A percentile compares a stretch with the other conserved stretches of the same genome.
These are phyloP conservation scores for Oehlia diaphana DNA, from an alignment of 192 early-diverging fungal genomes.

Conservation along the genomic window DNA sequence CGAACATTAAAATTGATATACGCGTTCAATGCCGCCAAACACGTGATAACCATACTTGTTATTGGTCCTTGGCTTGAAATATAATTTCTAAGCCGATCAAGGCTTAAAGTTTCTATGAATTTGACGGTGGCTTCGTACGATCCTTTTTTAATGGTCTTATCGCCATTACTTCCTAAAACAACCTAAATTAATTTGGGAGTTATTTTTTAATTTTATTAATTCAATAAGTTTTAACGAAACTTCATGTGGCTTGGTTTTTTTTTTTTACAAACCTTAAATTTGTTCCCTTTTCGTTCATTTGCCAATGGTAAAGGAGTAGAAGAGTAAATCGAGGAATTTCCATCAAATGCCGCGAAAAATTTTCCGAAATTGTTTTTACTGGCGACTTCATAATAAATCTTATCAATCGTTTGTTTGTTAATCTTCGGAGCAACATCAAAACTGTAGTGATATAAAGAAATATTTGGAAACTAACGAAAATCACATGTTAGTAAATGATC, in stretches of 20 bases:
- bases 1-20: conserved; percentile 10
- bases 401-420: neutral
- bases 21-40: neutral
- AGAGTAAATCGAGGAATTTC: conserved; percentile 2
- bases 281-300: neutral
- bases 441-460: neutral
- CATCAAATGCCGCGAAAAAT: neutral
- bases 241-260: neutral
- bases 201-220: no score
- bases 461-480: neutral
- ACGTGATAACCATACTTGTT: neutral
- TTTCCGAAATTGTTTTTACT: neutral
- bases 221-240: neutral
- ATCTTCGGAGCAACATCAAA: neutral
- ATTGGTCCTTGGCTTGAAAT: neutral
- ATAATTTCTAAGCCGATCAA: neutral
- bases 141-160: neutral
- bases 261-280: neutral
- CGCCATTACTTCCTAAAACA: neutral
- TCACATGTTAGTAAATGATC: neutral
- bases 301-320: neutral
- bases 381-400: neutral
- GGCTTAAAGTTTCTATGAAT: neutral
- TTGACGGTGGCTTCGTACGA: neutral
- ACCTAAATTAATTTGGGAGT: neutral